Conservation (phyloP, 192 early-diverging fungal species). For the Mortierella claussenii region DNA sequence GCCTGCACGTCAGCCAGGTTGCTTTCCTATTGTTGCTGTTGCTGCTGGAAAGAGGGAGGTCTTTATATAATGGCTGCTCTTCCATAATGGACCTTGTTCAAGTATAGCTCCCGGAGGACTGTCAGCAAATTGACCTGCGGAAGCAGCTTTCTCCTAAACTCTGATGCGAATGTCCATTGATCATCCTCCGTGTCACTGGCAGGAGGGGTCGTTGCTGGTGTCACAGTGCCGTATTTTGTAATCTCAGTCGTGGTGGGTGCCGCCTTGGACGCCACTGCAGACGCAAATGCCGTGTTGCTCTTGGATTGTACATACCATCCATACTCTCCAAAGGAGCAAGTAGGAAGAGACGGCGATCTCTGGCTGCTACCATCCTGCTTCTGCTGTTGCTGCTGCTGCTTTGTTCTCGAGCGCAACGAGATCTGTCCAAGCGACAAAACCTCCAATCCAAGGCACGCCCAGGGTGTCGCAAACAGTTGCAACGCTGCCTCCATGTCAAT, state of each 20-base stretch:
- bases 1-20: too few species aligned
- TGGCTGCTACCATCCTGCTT: background rate
- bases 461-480: conserved; percentile 17
- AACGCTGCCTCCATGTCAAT: conserved; percentile 20
- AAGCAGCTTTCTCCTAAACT: conserved; percentile 23
- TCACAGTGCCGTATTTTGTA: background rate
- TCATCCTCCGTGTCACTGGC: background rate
- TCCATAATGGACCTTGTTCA: conserved; percentile 33
- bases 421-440: conserved; percentile 25
- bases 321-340: conserved; percentile 10
- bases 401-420: background rate
- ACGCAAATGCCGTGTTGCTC: background rate
- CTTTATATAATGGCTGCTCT: background rate
- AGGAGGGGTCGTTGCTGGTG: background rate
- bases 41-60: too few species aligned
- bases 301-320: conserved; percentile 19
- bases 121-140: conserved; percentile 23
- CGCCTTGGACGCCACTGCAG: background rate
- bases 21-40: too few species aligned
- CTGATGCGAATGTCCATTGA: conserved; percentile 24
- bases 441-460: conserved; percentile 36
- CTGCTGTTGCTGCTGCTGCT: background rate
- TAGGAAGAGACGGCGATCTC: too few species aligned
- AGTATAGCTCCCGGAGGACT: conserved; percentile 17
- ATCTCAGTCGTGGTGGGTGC: background rate